phyloP scores from a whole-genome alignment of 352 stramenopile species.

The Saprolegnia parasitica region DNA sequence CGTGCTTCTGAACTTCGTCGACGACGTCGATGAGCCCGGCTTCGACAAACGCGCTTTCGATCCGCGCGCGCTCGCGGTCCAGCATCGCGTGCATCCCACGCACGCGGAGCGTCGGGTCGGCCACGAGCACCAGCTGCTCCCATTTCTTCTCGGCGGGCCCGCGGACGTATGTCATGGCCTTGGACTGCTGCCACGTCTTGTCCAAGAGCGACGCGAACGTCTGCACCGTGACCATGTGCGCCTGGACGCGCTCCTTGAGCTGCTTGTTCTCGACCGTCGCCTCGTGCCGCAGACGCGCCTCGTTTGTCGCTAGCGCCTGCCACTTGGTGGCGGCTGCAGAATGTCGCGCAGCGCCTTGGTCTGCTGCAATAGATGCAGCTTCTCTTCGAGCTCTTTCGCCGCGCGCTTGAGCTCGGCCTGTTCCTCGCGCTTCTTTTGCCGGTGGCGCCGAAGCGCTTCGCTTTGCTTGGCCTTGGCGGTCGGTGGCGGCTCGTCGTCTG shows the following conservation, averaged over 20 bases:
- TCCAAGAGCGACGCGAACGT: background rate
- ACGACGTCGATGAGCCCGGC: slow-evolving; percentile 1
- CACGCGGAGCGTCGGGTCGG: background rate
- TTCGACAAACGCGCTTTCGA: slow-evolving; percentile 13
- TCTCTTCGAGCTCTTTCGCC: slow-evolving; percentile 4
- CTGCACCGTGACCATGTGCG: slow-evolving; percentile 9
- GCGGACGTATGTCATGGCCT: background rate
- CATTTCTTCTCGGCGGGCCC: background rate
- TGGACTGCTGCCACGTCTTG: slow-evolving; percentile 3
- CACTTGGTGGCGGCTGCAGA: slow-evolving; percentile 6
- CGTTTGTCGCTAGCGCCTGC: background rate
- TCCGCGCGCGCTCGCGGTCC: background rate
- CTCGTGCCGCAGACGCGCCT: background rate
- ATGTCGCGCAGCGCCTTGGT: slow-evolving; percentile 1
- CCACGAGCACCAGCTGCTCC: slow-evolving; percentile 2
- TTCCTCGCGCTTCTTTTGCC: slow-evolving; percentile 8
- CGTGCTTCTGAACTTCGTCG: slow-evolving; percentile 4
- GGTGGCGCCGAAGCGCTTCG: background rate
- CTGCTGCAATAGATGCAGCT: background rate
- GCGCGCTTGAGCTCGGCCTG: slow-evolving; percentile 7
- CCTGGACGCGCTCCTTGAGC: background rate
- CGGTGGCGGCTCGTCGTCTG: background rate
- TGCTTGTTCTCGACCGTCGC: slow-evolving; percentile 15
- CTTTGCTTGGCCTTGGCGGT: background rate
- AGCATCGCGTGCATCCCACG: background rate